These are phyloP conservation scores for Coleophoma eucalyptorum DNA, from an alignment of 2,329 filamentous ascomycete species.

Conservation along the genomic window DNA sequence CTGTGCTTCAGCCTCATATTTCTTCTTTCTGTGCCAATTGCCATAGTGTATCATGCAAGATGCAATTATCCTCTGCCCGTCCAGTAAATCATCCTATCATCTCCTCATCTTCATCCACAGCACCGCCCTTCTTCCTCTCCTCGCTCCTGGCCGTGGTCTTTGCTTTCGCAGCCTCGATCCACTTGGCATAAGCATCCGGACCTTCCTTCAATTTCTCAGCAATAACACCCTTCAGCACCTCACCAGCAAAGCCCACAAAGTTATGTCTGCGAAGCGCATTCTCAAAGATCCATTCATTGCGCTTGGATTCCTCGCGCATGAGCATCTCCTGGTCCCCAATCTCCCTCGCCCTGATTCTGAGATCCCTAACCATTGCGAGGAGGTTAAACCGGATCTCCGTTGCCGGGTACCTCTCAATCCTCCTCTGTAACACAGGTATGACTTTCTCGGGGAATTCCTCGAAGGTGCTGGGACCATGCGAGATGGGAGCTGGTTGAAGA, in stretches of 20 bases:
- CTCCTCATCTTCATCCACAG: conserved; percentile 21
- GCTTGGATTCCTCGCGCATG: conserved; percentile 76
- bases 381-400: conserved; percentile 95
- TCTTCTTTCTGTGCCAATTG: too few relatives aligned
- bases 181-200: conserved; percentile 62
- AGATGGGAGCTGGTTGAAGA: conserved; percentile 87
- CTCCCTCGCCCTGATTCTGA: conserved; percentile 71
- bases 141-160: conserved; percentile 41
- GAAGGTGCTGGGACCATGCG: conserved; percentile 71
- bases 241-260: conserved; percentile 92
- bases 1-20: too few relatives aligned
- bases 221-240: conserved; percentile 86
- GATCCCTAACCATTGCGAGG: conserved; percentile 84
- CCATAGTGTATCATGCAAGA: not conserved
- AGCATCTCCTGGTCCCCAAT: conserved; percentile 79
- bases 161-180: conserved; percentile 66
- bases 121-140: conserved; percentile 22
- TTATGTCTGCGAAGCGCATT: conserved; percentile 90
- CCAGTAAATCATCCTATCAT: conserved; percentile 21
- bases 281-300: conserved; percentile 88
- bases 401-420: conserved; percentile 79
- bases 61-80: not conserved
- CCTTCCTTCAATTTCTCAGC: conserved; percentile 65
- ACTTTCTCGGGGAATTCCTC: conserved; percentile 75
- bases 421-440: conserved; percentile 79